Percentiles rank a stretch among this genome's conserved stretches.
phyloP scores from a whole-genome alignment of 805 yeast species.

The Wickerhamomyces mucosus region DNA sequence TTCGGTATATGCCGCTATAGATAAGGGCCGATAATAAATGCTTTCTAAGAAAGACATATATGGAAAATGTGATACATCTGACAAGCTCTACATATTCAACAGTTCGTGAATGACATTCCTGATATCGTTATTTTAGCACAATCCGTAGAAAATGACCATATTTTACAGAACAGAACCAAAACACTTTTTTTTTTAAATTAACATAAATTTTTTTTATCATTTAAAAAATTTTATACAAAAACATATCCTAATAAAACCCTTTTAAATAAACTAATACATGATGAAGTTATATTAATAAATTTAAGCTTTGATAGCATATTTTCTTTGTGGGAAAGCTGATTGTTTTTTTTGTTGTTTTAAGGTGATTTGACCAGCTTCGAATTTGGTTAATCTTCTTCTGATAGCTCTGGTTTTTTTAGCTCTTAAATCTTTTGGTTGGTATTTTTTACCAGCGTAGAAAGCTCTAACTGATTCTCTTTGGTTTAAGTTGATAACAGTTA shows the following conservation, averaged over 20 bases:
- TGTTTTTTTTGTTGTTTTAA: constrained; percentile 86
- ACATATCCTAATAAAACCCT: constrained; percentile 20
- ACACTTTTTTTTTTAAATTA: not conserved
- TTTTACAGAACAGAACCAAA: not conserved
- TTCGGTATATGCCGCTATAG: no score
- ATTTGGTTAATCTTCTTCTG: constrained; percentile 90
- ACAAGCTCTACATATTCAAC: no score
- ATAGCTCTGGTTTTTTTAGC: constrained; percentile 99
- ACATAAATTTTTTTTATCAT: not conserved
- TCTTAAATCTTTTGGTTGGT: constrained; percentile 97
- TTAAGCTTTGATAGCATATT: constrained; percentile 98
- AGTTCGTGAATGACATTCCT: no score
- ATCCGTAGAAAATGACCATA: no score
- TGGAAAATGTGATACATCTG: no score
- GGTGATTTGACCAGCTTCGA: constrained; percentile 76
- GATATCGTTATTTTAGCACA: no score
- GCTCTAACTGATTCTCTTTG: constrained; percentile 94
- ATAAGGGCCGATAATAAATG: no score
- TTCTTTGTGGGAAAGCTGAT: constrained; percentile 96
- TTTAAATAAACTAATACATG: constrained; percentile 11
- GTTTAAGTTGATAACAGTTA: constrained; percentile 93
- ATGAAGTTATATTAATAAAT: constrained; percentile 8
- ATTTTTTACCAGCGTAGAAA: constrained; percentile 91
- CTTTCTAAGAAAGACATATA: no score
- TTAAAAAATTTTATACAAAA: constrained; percentile 3